Conservation (phyloP, 2,329 filamentous ascomycete species). For the Xylaria sp. region DNA sequence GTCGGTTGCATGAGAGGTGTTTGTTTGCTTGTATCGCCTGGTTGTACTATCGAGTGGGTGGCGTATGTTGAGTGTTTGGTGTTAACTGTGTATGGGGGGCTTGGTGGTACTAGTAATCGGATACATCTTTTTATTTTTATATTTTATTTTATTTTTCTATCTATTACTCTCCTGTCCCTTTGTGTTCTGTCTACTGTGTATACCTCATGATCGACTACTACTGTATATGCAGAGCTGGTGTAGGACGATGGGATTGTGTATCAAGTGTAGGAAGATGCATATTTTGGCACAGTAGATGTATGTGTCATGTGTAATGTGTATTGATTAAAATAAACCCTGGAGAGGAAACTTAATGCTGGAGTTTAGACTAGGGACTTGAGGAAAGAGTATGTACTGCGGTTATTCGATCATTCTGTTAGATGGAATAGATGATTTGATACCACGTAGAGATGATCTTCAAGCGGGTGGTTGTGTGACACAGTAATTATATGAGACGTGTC, state of each 20-base stretch:
- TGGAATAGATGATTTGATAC: no score
- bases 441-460: no score
- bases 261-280: not conserved
- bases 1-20: conserved; percentile 1
- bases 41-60: not conserved
- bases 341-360: not conserved
- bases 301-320: not conserved
- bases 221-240: not conserved
- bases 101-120: conserved; percentile 6
- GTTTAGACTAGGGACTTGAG: not conserved
- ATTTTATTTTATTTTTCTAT: not conserved
- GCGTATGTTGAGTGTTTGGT: conserved; percentile 1
- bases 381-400: no score
- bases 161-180: not conserved
- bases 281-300: not conserved
- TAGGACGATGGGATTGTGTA: not conserved
- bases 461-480: no score
- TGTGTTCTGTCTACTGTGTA: not conserved
- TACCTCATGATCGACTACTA: not conserved
- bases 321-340: not conserved
- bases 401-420: no score
- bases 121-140: not conserved
- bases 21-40: not conserved
- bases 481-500: no score
- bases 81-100: not conserved